These are phyloP conservation scores for Ogataea populi-albae DNA, from an alignment of 805 yeast genomes.

Conservation along the genomic window DNA sequence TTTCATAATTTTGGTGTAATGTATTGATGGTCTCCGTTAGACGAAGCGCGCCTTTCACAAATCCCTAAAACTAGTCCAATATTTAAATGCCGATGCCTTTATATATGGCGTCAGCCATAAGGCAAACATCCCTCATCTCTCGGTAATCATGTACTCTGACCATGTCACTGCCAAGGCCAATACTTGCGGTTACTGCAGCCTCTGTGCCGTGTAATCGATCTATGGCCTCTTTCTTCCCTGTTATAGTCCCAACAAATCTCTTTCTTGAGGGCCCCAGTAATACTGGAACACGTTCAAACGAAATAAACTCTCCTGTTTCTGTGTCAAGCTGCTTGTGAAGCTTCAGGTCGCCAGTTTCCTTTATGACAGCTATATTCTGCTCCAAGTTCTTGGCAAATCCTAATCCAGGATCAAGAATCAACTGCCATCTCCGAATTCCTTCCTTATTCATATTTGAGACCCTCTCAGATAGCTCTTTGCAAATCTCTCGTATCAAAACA, in stretches of 20 bases:
- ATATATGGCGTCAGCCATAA: conserved; percentile 74
- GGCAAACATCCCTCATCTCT: conserved; percentile 50
- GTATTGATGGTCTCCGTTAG: conserved; percentile 1
- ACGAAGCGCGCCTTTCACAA: no score
- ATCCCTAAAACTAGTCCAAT: not conserved
- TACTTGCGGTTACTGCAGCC: conserved; percentile 69
- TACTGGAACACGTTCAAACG: conserved; percentile 58
- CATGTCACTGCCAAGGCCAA: conserved; percentile 72
- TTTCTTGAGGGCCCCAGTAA: conserved; percentile 89
- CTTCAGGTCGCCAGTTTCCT: conserved; percentile 46
- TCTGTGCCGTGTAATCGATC: conserved; percentile 77
- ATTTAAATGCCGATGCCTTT: conserved; percentile 20
- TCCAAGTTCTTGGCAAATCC: conserved; percentile 87
- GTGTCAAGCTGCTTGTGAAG: conserved; percentile 36
- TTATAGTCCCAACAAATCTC: conserved; percentile 74
- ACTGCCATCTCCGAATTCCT: conserved; percentile 87
- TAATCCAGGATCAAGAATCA: conserved; percentile 89
- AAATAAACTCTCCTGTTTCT: conserved; percentile 30
- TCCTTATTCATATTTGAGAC: conserved; percentile 51
- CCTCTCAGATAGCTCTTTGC: conserved; percentile 56
- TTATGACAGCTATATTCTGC: conserved; percentile 68
- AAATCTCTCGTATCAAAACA: conserved; percentile 50
- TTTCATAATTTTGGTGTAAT: conserved; percentile 2
- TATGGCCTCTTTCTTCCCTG: conserved; percentile 51
- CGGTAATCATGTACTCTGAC: conserved; percentile 85